These are phyloP conservation scores for Pleurostoma richardsiae DNA, from an alignment of 2,329 filamentous ascomycete species.

Conservation along the genomic window DNA sequence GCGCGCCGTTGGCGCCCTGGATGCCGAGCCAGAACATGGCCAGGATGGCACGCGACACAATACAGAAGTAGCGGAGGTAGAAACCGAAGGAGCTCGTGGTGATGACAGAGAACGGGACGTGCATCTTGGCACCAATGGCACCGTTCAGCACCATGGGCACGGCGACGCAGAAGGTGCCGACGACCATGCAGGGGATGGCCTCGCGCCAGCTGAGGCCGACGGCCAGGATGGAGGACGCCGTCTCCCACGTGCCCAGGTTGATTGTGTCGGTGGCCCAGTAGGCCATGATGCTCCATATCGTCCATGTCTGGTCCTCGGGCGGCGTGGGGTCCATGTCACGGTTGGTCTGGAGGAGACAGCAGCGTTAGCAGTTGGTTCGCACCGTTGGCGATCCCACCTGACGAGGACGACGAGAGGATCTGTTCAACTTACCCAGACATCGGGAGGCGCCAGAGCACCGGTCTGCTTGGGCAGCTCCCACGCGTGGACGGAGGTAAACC, in stretches of 20 bases:
- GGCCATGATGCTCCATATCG: constrained; percentile 24
- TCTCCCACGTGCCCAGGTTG: constrained; percentile 27
- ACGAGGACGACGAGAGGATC: background rate
- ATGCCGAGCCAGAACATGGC: constrained; percentile 59
- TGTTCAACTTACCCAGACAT: background rate
- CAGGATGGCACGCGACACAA: constrained; percentile 35
- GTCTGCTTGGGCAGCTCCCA: constrained; percentile 5
- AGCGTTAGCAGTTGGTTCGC: background rate
- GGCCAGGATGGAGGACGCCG: constrained; percentile 24
- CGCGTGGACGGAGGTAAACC: constrained; percentile 19
- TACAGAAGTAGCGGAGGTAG: constrained; percentile 28
- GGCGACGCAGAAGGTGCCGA: constrained; percentile 57
- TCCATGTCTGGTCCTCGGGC: constrained; percentile 28
- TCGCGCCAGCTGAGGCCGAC: constrained; percentile 27
- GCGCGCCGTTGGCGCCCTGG: constrained; percentile 59
- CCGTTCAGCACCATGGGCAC: constrained; percentile 45
- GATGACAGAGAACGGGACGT: constrained; percentile 41
- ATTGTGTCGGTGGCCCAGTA: constrained; percentile 31
- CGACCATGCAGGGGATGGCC: constrained; percentile 29
- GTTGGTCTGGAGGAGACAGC: constrained; percentile 13
- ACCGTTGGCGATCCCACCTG: background rate
- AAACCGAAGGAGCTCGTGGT: constrained; percentile 39
- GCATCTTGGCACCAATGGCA: constrained; percentile 38
- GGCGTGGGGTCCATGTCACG: constrained; percentile 29
- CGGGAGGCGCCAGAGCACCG: constrained; percentile 2